Percentiles rank a stretch among this genome's conserved stretches.
Conservation (phyloP, 2,329 filamentous ascomycete species). For the Cladobotryum protrusum region DNA sequence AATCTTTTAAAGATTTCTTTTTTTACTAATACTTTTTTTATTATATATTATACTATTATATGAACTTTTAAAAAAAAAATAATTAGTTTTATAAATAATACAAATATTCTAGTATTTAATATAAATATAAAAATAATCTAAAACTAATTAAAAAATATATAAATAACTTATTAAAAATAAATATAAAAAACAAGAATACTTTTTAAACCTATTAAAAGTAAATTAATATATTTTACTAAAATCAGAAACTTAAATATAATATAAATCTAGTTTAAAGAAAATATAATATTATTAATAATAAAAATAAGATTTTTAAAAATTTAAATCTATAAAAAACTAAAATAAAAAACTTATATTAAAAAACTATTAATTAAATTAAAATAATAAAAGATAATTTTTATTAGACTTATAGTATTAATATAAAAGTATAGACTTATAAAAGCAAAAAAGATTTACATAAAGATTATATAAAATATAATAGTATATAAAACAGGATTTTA, state of each 20-base stretch:
- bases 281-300: neutral
- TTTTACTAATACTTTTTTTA: no score
- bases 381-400: neutral
- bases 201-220: neutral
- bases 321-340: neutral
- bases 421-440: neutral
- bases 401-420: neutral
- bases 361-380: neutral
- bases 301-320: neutral
- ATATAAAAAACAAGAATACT: neutral
- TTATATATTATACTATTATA: no score
- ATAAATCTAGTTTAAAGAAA: neutral
- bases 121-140: neutral
- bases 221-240: neutral
- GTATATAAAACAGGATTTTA: no score
- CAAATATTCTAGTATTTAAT: neutral
- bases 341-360: neutral
- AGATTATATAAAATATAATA: no score
- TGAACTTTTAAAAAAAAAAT: no score
- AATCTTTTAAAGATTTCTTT: no score
- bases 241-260: neutral
- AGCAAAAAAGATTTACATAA: no score
- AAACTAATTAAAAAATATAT: neutral
- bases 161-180: neutral
- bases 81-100: neutral